phyloP scores from a whole-genome alignment of 305 asterid genomes.

The Caryopteris hybrid region DNA sequence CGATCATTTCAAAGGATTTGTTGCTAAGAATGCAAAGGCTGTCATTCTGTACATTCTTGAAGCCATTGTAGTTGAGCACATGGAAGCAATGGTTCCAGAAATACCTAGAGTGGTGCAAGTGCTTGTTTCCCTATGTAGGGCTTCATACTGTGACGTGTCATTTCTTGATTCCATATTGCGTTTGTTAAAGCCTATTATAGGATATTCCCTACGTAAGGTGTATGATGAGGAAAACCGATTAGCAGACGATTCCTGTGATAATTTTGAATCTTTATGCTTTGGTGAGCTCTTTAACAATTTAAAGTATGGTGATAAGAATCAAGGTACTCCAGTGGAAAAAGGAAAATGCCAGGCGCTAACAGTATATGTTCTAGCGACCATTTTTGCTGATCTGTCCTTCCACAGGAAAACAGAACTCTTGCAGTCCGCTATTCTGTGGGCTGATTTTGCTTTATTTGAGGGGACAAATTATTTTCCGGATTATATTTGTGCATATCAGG shows the following conservation, averaged over 20 bases:
- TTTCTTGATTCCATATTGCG: slow-evolving; percentile 73
- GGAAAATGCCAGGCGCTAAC: slow-evolving; percentile 57
- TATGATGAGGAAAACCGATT: slow-evolving; percentile 54
- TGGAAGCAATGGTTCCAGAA: slow-evolving; percentile 94
- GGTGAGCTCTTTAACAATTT: slow-evolving; percentile 64
- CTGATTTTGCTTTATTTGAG: slow-evolving; percentile 62
- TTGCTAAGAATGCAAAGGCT: slow-evolving; percentile 92
- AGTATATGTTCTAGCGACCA: slow-evolving; percentile 71
- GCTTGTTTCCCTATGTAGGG: slow-evolving; percentile 67
- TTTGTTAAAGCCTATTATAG: slow-evolving; percentile 78
- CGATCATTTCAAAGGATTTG: slow-evolving; percentile 66
- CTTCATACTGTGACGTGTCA: slow-evolving; percentile 72
- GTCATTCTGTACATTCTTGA: slow-evolving; percentile 82
- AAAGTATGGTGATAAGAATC: slow-evolving; percentile 27
- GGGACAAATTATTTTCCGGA: slow-evolving; percentile 60
- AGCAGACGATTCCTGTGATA: slow-evolving; percentile 50
- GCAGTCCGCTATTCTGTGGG: slow-evolving; percentile 52
- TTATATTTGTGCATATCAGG: slow-evolving; percentile 84
- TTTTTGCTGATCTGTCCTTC: slow-evolving; percentile 71
- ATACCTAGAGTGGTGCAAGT: slow-evolving; percentile 78
- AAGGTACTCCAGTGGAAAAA: slow-evolving; percentile 32
- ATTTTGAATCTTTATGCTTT: slow-evolving; percentile 87
- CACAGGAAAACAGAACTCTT: slow-evolving; percentile 52
- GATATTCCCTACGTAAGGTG: slow-evolving; percentile 65
- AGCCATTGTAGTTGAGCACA: slow-evolving; percentile 80